phyloP scores from a whole-genome alignment of 2,329 filamentous ascomycete species.

The Paraconiothyrium brasiliense region DNA sequence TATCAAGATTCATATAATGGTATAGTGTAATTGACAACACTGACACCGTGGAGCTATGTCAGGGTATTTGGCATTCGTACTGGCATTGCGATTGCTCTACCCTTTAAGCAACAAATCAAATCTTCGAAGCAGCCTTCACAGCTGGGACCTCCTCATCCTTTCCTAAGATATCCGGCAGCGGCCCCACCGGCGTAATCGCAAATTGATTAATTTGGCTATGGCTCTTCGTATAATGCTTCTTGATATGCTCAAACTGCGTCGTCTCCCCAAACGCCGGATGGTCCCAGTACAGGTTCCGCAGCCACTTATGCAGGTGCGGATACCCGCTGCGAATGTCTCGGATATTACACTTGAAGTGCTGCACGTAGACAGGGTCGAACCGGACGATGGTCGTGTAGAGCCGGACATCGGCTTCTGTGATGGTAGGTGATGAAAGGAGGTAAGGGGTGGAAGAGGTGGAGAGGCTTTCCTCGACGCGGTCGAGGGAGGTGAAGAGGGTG shows the following conservation, averaged over 20 bases:
- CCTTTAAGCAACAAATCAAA: background rate
- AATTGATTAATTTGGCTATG: conserved; percentile 72
- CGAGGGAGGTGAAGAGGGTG: conserved; percentile 59
- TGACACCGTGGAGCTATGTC: background rate
- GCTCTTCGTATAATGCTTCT: conserved; percentile 76
- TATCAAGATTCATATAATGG: background rate
- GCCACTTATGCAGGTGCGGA: conserved; percentile 81
- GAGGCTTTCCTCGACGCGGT: conserved; percentile 57
- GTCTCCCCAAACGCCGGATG: conserved; percentile 79
- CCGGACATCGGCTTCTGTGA: conserved; percentile 62
- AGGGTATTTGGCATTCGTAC: no score
- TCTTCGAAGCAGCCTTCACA: conserved; percentile 47
- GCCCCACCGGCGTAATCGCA: conserved; percentile 84
- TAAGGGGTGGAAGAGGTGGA: conserved; percentile 55
- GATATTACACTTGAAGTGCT: conserved; percentile 81
- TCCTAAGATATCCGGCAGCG: conserved; percentile 81
- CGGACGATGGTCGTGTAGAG: conserved; percentile 69
- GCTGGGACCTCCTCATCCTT: conserved; percentile 80
- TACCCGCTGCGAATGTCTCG: conserved; percentile 86
- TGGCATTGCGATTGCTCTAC: background rate
- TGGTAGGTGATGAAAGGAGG: conserved; percentile 54
- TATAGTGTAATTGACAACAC: background rate
- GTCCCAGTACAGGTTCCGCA: conserved; percentile 87
- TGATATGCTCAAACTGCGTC: conserved; percentile 95
- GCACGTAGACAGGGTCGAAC: conserved; percentile 65